Percentiles rank a stretch among this genome's conserved stretches.
These are phyloP conservation scores for Penicillium desertorum DNA, from an alignment of 495 filamentous ascomycete species.

Conservation along the genomic window DNA sequence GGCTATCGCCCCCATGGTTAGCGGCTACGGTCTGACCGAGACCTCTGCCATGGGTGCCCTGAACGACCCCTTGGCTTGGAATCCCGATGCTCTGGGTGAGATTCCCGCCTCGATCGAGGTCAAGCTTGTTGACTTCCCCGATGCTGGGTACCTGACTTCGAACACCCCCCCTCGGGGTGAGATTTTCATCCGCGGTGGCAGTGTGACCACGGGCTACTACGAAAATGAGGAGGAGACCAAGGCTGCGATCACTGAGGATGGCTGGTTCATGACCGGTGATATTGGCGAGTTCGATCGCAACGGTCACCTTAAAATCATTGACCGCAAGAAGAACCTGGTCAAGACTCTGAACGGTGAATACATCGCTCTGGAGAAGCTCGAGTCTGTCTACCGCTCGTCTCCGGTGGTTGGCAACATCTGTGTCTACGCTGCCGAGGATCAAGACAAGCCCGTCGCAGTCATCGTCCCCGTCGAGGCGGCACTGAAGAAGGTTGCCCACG, in stretches of 20 bases:
- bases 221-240: constrained; percentile 83
- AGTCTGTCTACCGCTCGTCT: constrained; percentile 86
- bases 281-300: constrained; percentile 85
- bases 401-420: constrained; percentile 92
- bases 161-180: constrained; percentile 94
- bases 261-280: constrained; percentile 96
- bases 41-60: constrained; percentile 91
- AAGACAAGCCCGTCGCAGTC: constrained; percentile 87
- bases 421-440: constrained; percentile 77
- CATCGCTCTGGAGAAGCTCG: constrained; percentile 97
- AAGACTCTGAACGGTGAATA: constrained; percentile 97
- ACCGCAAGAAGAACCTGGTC: constrained; percentile 97
- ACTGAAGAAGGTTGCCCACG: constrained; percentile 77
- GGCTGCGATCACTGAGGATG: constrained; percentile 68
- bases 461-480: constrained; percentile 87
- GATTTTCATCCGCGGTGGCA: constrained; percentile 84
- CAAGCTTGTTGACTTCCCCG: constrained; percentile 93
- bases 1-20: constrained; percentile 85
- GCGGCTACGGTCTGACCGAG: constrained; percentile 95
- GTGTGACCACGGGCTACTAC: constrained; percentile 73
- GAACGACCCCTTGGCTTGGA: constrained; percentile 90
- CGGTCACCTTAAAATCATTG: constrained; percentile 84
- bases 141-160: constrained; percentile 84
- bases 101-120: constrained; percentile 80
- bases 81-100: constrained; percentile 74